These are phyloP conservation scores for Euphorbia schlechtendalii DNA, from an alignment of 441 rosid species.

Conservation along the genomic window DNA sequence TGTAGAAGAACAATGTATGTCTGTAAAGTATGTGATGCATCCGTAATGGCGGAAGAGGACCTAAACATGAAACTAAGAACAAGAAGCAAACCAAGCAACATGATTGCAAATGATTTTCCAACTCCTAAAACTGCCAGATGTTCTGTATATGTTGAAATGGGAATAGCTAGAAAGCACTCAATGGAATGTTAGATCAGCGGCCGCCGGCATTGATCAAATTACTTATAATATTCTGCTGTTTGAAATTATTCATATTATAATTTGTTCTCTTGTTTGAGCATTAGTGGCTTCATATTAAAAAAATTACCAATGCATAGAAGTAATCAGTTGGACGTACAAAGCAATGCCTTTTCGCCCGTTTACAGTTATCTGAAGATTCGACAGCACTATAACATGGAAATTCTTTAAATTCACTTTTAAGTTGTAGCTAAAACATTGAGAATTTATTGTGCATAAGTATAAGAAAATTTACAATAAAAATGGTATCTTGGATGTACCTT, in stretches of 20 bases:
- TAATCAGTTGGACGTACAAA: background rate
- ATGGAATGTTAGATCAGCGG: background rate
- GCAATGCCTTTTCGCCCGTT: background rate
- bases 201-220: background rate
- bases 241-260: background rate
- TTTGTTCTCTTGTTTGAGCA: conserved; percentile 1
- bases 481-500: background rate
- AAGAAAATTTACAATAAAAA: background rate
- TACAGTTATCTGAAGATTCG: background rate
- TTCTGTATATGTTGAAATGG: conserved; percentile 14
- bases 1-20: conserved; percentile 38
- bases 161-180: background rate
- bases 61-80: conserved; percentile 7
- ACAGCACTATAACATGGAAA: background rate
- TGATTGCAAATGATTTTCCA: background rate
- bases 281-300: background rate
- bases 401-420: background rate
- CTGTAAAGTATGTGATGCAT: background rate
- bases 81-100: conserved; percentile 7
- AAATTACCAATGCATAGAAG: background rate
- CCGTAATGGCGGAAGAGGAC: background rate
- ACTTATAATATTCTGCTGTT: background rate
- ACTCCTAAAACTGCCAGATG: background rate
- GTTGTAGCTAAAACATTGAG: background rate
- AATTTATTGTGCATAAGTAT: background rate